Conservation (phyloP, 164 flowering plant genomes). For the Nelumbo lutea region DNA sequence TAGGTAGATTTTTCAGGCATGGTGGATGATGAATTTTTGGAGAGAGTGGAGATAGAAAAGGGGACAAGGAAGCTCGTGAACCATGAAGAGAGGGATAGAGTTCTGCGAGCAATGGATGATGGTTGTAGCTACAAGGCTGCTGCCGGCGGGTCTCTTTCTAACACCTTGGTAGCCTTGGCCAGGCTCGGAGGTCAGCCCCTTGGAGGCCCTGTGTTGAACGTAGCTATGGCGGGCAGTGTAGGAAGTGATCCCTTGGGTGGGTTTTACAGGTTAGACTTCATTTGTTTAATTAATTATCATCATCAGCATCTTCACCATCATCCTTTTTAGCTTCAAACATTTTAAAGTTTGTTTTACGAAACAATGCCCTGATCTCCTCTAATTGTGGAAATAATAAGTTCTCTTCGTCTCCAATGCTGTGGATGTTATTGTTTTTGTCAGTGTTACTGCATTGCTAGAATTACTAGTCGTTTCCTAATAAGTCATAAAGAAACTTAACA, state of each 20-base stretch:
- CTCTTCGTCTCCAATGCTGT: background rate
- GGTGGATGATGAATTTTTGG: conserved; percentile 72
- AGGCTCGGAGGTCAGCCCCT: conserved; percentile 62
- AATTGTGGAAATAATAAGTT: background rate
- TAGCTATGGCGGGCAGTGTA: conserved; percentile 88
- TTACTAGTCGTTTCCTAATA: background rate
- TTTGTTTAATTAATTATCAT: no score
- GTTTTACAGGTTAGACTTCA: conserved; percentile 63
- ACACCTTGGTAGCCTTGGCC: conserved; percentile 82
- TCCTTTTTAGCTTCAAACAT: background rate
- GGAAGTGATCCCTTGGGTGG: conserved; percentile 93
- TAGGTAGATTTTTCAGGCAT: conserved; percentile 96
- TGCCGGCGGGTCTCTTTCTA: conserved; percentile 97
- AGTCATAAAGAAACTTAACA: background rate
- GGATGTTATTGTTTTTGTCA: background rate
- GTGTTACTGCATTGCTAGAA: background rate
- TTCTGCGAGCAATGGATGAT: conserved; percentile 82
- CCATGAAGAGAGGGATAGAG: conserved; percentile 90
- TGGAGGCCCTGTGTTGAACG: conserved; percentile 60
- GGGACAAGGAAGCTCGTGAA: conserved; percentile 84
- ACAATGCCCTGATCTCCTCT: background rate
- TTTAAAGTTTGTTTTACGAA: background rate
- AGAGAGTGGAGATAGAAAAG: conserved; percentile 70
- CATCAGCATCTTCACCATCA: no score
- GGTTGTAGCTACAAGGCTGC: conserved; percentile 98